Base-by-base conservation (phyloP, 352 stramenopile genomes). In the Aphanomyces astaci region DNA sequence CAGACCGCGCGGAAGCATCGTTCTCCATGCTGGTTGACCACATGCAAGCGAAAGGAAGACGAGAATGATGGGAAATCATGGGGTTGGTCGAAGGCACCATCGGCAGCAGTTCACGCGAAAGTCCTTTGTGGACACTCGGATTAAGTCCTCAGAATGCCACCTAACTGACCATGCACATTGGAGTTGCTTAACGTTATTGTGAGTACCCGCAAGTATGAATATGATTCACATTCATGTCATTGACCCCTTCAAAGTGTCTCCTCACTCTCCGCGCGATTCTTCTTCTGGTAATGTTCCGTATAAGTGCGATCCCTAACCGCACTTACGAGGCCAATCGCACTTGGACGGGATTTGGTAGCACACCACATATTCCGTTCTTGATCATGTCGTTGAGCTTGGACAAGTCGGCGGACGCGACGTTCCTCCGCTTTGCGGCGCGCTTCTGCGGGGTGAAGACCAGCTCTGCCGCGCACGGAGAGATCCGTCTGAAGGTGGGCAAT, bases 331-430 rank as follows among this genome's bases (percentile, higher is more conserved):
- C 7, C 22, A 27, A 24, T 53, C 45, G 19, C 22, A 53, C 45
- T 53, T 53, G 19, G 24, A 24, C 9, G 45, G 24, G 19, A 7
- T 25, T 53, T 53, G 13, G 24, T 53, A 25, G 45, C 45, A 25
- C 45, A 53, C 45, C 45, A 53, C 45, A 53, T 53, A 53, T 53
- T 53, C 15, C 45, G 22, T 45, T 65, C 10, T 30, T 11, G n/a
- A 30, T 9, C 62, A 94, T 94, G 86, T 89, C 86, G 71, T 78
- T 94, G 36, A 89, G 83, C 67, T 78, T 94, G 48, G 81, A 94
- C 78, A 76, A 90, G 79, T 90, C 80, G 25, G 62, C 73, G 5
- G 77, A 88, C 25, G 79, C 86, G 49, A 81, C 87, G 67, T 89
- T 83, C 69, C 66, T 94, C 72, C 84, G 86, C 76, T 94, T 94